Percentiles rank a stretch among this genome's conserved stretches.
Evolutionary conservation across 306 rosid genomes (phyloP).

Genomic region (Trifolium repens): DNA sequence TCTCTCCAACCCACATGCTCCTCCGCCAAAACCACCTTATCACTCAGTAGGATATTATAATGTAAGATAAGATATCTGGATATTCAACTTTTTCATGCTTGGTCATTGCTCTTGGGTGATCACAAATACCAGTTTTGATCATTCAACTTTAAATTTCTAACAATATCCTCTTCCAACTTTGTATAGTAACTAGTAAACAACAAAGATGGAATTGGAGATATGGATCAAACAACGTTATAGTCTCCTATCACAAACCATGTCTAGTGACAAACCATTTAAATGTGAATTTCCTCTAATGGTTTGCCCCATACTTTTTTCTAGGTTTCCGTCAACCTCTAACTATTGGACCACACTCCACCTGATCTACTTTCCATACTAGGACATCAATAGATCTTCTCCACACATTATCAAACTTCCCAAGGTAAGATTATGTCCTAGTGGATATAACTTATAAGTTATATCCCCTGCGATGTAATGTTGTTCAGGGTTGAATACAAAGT

Average conservation of each 20-base stretch:
- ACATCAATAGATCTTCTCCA: background rate
- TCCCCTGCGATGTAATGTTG: background rate
- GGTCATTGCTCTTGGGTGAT: background rate
- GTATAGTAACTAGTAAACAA: background rate
- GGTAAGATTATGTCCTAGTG: background rate
- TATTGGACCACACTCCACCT: constrained; percentile 3
- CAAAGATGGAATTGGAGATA: background rate
- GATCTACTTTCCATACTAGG: background rate
- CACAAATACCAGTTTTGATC: background rate
- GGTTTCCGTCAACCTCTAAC: background rate
- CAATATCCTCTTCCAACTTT: background rate
- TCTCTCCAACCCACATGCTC: background rate
- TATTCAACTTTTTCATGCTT: background rate
- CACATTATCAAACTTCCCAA: constrained; percentile 6
- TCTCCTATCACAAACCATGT: background rate
- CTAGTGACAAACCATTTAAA: constrained; percentile 5
- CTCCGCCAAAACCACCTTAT: background rate
- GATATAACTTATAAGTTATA: background rate
- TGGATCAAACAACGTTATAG: background rate
- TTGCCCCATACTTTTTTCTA: background rate
- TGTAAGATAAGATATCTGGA: background rate
- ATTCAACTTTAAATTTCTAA: background rate
- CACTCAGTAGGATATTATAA: background rate
- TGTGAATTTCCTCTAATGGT: background rate
- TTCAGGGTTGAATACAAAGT: background rate